Percentiles rank a stretch among this genome's conserved stretches.
phyloP scores from a whole-genome alignment of 192 early-diverging fungal genomes.

The Rhizoclosmatium sp. region DNA sequence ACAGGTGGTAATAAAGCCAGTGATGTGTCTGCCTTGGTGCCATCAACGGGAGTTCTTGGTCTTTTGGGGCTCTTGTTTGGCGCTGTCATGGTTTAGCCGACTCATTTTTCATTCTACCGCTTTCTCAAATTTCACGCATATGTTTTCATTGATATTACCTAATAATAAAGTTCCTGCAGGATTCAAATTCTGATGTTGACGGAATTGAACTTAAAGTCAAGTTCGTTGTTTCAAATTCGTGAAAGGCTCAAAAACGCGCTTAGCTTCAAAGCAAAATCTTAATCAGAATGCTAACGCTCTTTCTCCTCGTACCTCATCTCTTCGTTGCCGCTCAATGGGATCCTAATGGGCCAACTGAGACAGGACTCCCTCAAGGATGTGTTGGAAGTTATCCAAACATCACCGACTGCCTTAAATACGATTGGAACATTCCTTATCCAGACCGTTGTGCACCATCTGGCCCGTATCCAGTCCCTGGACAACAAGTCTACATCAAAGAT shows the following conservation, averaged over 20 bases:
- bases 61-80: background rate
- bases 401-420: slow-evolving; percentile 5
- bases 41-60: background rate
- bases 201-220: no score
- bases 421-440: slow-evolving; percentile 33
- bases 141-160: background rate
- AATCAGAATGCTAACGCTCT: slow-evolving; percentile 5
- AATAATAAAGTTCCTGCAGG: slow-evolving; percentile 12
- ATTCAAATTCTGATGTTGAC: slow-evolving; percentile 30
- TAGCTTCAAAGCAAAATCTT: no score
- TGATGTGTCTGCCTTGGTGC: no score
- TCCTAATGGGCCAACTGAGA: background rate
- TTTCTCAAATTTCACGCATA: slow-evolving; percentile 41
- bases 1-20: no score
- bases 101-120: background rate
- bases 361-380: slow-evolving; percentile 12
- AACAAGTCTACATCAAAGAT: slow-evolving; percentile 50
- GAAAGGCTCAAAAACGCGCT: no score
- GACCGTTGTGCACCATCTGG: slow-evolving; percentile 26
- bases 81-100: background rate
- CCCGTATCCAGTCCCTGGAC: slow-evolving; percentile 7
- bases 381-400: slow-evolving; percentile 33
- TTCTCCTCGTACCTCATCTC: background rate
- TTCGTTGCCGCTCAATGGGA: slow-evolving; percentile 1
- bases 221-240: background rate